phyloP scores from a whole-genome alignment of 2,329 filamentous ascomycete species.

The Phaeosphaeriaceae sp. region DNA sequence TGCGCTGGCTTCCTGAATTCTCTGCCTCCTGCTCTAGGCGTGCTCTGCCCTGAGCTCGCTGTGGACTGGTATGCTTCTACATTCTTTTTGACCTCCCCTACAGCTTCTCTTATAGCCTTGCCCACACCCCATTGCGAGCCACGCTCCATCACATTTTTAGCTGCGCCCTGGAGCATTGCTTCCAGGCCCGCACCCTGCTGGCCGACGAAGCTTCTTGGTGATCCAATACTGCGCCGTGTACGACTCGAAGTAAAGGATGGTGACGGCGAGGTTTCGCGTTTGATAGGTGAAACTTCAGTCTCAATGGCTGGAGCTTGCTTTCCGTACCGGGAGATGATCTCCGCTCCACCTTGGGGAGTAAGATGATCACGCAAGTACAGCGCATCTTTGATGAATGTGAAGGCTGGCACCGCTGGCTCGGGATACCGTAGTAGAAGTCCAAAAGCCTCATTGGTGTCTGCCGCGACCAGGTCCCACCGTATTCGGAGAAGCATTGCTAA shows the following conservation, averaged over 20 bases:
- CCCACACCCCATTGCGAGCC: slow-evolving; percentile 81
- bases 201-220: slow-evolving; percentile 34
- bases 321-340: slow-evolving; percentile 76
- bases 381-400: slow-evolving; percentile 86
- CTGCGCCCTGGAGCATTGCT: slow-evolving; percentile 75
- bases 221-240: slow-evolving; percentile 35
- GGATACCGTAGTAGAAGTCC: slow-evolving; percentile 86
- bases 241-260: slow-evolving; percentile 32
- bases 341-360: slow-evolving; percentile 65
- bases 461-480: slow-evolving; percentile 84
- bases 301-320: slow-evolving; percentile 47
- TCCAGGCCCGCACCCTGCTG: slow-evolving; percentile 62
- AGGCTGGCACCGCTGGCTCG: slow-evolving; percentile 68
- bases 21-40: slow-evolving; percentile 43
- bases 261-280: slow-evolving; percentile 37
- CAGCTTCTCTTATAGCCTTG: slow-evolving; percentile 79
- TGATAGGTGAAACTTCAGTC: slow-evolving; percentile 29
- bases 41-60: slow-evolving; percentile 34
- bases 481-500: slow-evolving; percentile 92
- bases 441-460: slow-evolving; percentile 86
- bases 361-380: slow-evolving; percentile 74
- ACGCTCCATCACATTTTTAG: slow-evolving; percentile 74
- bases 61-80: slow-evolving; percentile 68
- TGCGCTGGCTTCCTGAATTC: slow-evolving; percentile 43
- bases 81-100: slow-evolving; percentile 80